Evolutionary conservation across 148 eudicot species (phyloP).

Genomic region (Cornus kousa): DNA sequence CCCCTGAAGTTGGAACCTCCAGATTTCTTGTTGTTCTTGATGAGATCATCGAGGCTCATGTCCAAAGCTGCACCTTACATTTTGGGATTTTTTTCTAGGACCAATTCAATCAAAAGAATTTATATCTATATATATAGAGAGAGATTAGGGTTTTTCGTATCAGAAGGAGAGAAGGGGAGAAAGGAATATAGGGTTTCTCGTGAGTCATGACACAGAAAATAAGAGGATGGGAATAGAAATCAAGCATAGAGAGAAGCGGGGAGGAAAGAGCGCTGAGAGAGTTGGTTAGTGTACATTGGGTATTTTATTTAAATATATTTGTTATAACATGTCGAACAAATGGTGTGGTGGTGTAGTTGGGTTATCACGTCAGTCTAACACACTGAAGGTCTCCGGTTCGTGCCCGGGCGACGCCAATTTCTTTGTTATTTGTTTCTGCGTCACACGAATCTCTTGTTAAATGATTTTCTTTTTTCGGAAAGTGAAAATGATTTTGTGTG

Average conservation of each 20-base stretch:
- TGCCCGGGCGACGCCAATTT: conserved; percentile 79
- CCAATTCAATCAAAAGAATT: too few relatives aligned
- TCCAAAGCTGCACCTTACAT: conserved; percentile 76
- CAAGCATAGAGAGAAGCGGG: neutral
- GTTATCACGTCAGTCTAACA: conserved; percentile 99
- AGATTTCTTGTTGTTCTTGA: conserved; percentile 77
- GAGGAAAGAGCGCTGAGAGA: neutral
- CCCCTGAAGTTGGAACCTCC: conserved; percentile 39
- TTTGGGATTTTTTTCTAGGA: conserved; percentile 5
- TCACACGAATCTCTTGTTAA: too few relatives aligned
- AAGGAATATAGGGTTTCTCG: too few relatives aligned
- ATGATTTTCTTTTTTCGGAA: too few relatives aligned
- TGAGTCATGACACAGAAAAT: neutral
- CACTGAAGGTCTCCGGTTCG: conserved; percentile 99
- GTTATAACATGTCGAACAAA: neutral
- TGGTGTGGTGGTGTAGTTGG: conserved; percentile 99
- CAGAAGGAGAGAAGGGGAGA: too few relatives aligned
- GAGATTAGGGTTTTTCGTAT: too few relatives aligned
- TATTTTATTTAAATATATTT: too few relatives aligned
- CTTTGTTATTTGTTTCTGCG: too few relatives aligned
- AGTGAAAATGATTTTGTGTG: too few relatives aligned
- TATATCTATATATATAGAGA: too few relatives aligned
- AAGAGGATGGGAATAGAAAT: too few relatives aligned
- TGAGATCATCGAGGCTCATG: conserved; percentile 88
- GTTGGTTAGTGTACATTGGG: too few relatives aligned